Percentiles rank a stretch among this genome's conserved stretches.
These are phyloP conservation scores for Monascus purpureus DNA, from an alignment of 495 filamentous ascomycete genomes.

Conservation along the genomic window DNA sequence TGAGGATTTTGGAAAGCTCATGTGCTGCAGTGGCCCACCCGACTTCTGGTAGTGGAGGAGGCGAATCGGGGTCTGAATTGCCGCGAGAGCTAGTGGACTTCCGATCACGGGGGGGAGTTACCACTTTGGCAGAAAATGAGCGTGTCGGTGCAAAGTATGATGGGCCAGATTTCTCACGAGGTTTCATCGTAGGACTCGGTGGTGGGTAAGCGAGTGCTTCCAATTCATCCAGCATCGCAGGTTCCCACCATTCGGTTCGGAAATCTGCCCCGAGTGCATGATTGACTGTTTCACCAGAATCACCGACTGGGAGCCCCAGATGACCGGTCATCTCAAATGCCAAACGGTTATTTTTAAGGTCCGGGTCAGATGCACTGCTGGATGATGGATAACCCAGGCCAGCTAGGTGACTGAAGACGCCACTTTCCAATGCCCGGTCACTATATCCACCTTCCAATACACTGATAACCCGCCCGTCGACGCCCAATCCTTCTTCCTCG, in stretches of 20 bases:
- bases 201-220: constrained; percentile 39
- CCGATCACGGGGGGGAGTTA: constrained; percentile 42
- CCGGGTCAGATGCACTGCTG: neutral
- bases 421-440: constrained; percentile 74
- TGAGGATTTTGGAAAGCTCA: constrained; percentile 70
- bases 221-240: constrained; percentile 49
- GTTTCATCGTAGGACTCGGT: constrained; percentile 32
- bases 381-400: constrained; percentile 42
- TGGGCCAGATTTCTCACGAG: constrained; percentile 36
- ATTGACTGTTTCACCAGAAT: neutral
- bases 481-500: constrained; percentile 60
- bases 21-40: constrained; percentile 69
- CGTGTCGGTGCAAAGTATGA: constrained; percentile 66
- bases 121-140: constrained; percentile 62
- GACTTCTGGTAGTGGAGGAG: constrained; percentile 62
- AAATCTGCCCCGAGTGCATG: constrained; percentile 24
- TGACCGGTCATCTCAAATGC: constrained; percentile 16
- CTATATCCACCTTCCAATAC: constrained; percentile 94
- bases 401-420: constrained; percentile 75
- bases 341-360: constrained; percentile 6
- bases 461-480: constrained; percentile 77
- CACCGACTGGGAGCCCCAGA: constrained; percentile 7
- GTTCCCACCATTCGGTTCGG: constrained; percentile 65
- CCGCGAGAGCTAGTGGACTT: constrained; percentile 20
- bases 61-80: constrained; percentile 20